Evolutionary conservation across 805 yeast species (phyloP).

Genomic region (Ogataea parapolymorpha): DNA sequence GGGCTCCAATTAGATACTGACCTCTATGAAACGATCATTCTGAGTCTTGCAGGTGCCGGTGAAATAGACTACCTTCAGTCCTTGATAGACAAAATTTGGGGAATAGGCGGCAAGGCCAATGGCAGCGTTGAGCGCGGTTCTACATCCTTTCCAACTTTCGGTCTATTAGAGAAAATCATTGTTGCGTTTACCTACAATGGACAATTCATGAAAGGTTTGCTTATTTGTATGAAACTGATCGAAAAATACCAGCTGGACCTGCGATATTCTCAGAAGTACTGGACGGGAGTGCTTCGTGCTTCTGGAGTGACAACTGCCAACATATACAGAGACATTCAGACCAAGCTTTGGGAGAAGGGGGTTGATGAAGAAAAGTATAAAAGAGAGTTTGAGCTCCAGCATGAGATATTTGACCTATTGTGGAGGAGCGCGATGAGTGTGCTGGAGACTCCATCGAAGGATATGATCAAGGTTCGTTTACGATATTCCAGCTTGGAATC

Average conservation of each 20-base stretch:
- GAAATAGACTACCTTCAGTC: constrained; percentile 24
- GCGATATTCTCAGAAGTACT: constrained; percentile 22
- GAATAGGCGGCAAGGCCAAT: constrained; percentile 14
- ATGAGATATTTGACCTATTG: constrained; percentile 23
- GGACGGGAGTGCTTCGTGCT: constrained; percentile 27
- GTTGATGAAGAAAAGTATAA: constrained; percentile 5
- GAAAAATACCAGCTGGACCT: constrained; percentile 21
- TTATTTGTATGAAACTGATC: constrained; percentile 23
- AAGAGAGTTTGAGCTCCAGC: constrained; percentile 16
- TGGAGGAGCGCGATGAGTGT: constrained; percentile 21
- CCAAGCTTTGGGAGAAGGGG: constrained; percentile 17
- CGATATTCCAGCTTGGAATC: constrained; percentile 24
- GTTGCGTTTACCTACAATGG: constrained; percentile 30
- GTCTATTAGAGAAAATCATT: constrained; percentile 26
- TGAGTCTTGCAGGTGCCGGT: constrained; percentile 29
- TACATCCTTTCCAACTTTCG: constrained; percentile 26
- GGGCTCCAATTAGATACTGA: constrained; percentile 22
- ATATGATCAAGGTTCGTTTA: constrained; percentile 20
- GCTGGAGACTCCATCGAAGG: constrained; percentile 19
- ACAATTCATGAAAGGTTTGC: constrained; percentile 28
- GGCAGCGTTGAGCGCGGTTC: constrained; percentile 9
- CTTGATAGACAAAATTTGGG: constrained; percentile 29
- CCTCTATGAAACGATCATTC: constrained; percentile 24
- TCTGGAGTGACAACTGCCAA: constrained; percentile 24
- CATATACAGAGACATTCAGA: constrained; percentile 19